phyloP scores from a whole-genome alignment of 2,329 filamentous ascomycete genomes.

The Exserohilum rostratum region DNA sequence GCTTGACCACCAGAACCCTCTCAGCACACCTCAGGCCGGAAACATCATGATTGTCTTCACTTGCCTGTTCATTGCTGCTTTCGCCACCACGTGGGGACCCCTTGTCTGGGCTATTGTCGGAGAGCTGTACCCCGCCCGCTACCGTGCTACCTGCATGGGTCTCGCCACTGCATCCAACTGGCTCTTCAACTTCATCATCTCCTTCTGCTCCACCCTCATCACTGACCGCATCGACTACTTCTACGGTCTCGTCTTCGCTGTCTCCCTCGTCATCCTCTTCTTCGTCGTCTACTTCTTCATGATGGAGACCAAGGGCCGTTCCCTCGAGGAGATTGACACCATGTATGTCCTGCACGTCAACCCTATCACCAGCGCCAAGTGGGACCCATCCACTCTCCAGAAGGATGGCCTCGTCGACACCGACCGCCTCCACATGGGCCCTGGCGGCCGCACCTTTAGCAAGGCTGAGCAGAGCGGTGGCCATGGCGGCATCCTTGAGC shows the following conservation, averaged over 20 bases:
- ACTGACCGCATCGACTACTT: slow-evolving; percentile 71
- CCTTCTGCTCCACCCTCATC: slow-evolving; percentile 83
- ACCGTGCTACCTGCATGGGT: slow-evolving; percentile 54
- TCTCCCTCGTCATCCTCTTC: slow-evolving; percentile 66
- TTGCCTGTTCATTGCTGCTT: slow-evolving; percentile 70
- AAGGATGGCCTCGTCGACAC: slow-evolving; percentile 43
- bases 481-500: slow-evolving; percentile 27
- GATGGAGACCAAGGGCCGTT: slow-evolving; percentile 74
- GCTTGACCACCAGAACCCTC: slow-evolving; percentile 41
- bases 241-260: slow-evolving; percentile 79
- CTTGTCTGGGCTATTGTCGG: slow-evolving; percentile 73
- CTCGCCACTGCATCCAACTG: slow-evolving; percentile 52
- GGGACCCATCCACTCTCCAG: slow-evolving; percentile 45
- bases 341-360: slow-evolving; percentile 70
- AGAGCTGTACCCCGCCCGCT: slow-evolving; percentile 69
- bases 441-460: slow-evolving; percentile 41
- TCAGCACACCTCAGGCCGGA: slow-evolving; percentile 55
- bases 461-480: slow-evolving; percentile 40
- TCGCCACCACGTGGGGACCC: slow-evolving; percentile 73
- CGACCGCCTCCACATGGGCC: slow-evolving; percentile 39
- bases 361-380: slow-evolving; percentile 67
- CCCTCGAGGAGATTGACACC: slow-evolving; percentile 78
- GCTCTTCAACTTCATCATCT: slow-evolving; percentile 55
- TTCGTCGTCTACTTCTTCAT: slow-evolving; percentile 79
- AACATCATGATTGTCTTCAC: slow-evolving; percentile 71